Evolutionary conservation across 202 grass and related monocot genomes (phyloP).

Genomic region (Eragrostis tef): DNA sequence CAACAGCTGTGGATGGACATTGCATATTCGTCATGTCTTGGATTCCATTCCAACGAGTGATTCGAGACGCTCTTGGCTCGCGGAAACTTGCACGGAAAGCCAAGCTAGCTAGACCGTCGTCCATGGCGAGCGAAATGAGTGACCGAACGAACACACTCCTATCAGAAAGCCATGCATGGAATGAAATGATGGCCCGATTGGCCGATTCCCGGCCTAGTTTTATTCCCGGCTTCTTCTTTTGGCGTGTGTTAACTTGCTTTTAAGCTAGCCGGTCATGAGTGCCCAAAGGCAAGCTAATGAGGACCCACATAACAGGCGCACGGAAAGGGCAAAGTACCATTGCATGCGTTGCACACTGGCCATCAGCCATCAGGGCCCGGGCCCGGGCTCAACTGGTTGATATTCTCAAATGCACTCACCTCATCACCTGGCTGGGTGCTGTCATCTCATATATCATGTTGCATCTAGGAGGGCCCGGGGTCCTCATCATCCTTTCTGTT

Average conservation of each 20-base stretch:
- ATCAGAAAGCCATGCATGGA: conserved; percentile 33
- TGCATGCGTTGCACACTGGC: background rate
- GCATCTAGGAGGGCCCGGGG: background rate
- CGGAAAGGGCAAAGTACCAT: conserved; percentile 39
- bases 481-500: background rate
- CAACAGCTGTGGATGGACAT: background rate
- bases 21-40: background rate
- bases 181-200: conserved; percentile 32
- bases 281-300: background rate
- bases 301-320: conserved; percentile 12
- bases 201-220: background rate
- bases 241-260: background rate
- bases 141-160: background rate
- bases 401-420: conserved; percentile 29
- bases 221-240: background rate
- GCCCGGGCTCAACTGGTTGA: background rate
- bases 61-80: background rate
- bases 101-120: background rate
- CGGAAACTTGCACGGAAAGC: conserved; percentile 32
- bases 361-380: no score
- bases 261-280: conserved; percentile 32
- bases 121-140: conserved; percentile 31
- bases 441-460: conserved; percentile 6
- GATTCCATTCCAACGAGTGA: background rate
- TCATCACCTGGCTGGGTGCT: background rate